Evolutionary conservation across 2,329 filamentous ascomycete species (phyloP), one percentile per base, ranked within the genome.

Genomic region (Ophidiomyces ophidiicola): DNA sequence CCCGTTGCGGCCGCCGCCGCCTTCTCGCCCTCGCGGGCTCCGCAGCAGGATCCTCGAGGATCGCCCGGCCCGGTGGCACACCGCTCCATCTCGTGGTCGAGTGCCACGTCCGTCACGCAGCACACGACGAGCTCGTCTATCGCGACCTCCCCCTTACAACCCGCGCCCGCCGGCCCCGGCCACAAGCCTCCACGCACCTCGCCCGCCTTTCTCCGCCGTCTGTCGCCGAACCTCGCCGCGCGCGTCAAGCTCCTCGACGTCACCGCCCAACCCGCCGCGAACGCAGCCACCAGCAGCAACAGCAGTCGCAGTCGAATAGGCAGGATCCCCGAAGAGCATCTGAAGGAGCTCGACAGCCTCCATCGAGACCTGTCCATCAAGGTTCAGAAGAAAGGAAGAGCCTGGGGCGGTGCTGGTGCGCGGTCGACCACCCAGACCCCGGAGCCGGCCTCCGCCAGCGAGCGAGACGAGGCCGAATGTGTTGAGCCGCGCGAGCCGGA

Each of bases 211-310:
- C 56, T 64, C 35, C 60, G 61, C 42, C 59, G 60, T 12, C 48
- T 64, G 31, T 64, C 61, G 28, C 61, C 61, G 33, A 59, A 58
- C 14, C 51, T 64, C 7, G 61, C 61, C 6, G 61, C 61, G 33
- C 58, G 61, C 32, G 59, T 64, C 38, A 64, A 62, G 44, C 44
- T 60, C 19, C 50, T 64, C 15, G 60, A 63, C 53, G 53, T 59
- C 21, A 58, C 52, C 38, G 51, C 47, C 37, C 59, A n/a, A 4
- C n/a, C 33, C 26, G 20, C 23, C 34, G 20, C 36, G 31, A 42
- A 57, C 39, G 43, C 23, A 7, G 30, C 41, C 23, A 41, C 48
- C 11, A 44, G 39, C 24, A 46, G n/a, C n/a, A n/a, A n/a, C n/a
- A n/a, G 45, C 6, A 44, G 43, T 26, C 55, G 53, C 24, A 52